Base-by-base conservation (phyloP, 352 stramenopile genomes). In the Phytophthora vignae region DNA sequence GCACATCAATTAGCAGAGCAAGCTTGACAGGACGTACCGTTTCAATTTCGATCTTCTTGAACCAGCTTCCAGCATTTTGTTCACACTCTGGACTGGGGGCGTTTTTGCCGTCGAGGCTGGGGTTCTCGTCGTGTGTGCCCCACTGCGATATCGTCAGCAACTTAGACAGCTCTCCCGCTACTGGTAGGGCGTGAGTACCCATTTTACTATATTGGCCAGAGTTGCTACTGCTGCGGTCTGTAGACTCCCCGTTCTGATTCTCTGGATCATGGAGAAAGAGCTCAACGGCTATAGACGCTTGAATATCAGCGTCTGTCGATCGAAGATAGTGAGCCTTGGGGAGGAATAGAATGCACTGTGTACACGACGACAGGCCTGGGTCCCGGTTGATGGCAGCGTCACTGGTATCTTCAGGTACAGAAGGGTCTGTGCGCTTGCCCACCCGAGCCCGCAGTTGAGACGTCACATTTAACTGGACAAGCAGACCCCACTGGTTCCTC, bases 401-500 rank as follows among this genome's bases (percentile, higher is more conserved):
- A 12, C 6, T 52, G 4, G 44, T 2, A 11, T 64, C 19, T 49
- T 21, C 38, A 8, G 9, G 9, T 36, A 9, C 46, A 0, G 33
- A 21, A 6, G 29, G 21, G 17, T 64, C 19, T 4, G 15, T 54
- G 7, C 60, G 55, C 0, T 70, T 52, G 27, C 49, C 15, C 59
- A 50, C 6, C 48, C 33, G 38, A 6, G 57, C 22, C 60, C 31
- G 33, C 25, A 69, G 42, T 25, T 61, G 38, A 25, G 55, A 69
- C n/a, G 22, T 64, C 27, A 67, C 38, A 25, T 71, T 33, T 31
- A 81, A 55, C 36, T 63, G 31, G 2, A 86, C 15, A 2, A 76
- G 58, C 1, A 90, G 21, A 10, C 82, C 82, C 82, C 82, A 90
- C 19, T 87, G 68, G 2, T 59, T 64, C 1, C 54, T 50, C 10